These are phyloP conservation scores for Kwoniella newhampshirensis DNA, from an alignment of 768 basidiomycete species.

Conservation along the genomic window DNA sequence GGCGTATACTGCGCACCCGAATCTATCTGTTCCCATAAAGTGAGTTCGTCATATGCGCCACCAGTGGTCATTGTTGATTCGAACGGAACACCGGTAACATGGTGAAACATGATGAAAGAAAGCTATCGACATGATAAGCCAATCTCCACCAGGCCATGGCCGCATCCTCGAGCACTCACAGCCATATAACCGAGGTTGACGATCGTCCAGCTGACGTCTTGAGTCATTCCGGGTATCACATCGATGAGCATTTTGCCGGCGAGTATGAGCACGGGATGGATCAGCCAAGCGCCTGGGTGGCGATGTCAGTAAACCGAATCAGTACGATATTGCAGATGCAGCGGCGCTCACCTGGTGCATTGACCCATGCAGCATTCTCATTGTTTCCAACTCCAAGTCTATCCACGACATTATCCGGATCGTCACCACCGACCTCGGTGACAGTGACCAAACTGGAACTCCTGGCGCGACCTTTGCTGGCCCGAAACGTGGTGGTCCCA, in stretches of 20 bases:
- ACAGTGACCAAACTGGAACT: constrained; percentile 54
- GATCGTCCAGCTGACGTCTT: constrained; percentile 91
- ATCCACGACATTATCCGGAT: constrained; percentile 52
- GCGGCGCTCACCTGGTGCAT: constrained; percentile 51
- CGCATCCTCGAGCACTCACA: constrained; percentile 59
- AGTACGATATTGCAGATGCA: neutral
- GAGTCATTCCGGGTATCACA: constrained; percentile 88
- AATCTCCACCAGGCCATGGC: too few relatives aligned
- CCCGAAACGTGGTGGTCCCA: neutral
- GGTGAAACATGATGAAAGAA: constrained; percentile 98
- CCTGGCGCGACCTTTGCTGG: constrained; percentile 43
- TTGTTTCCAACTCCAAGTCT: constrained; percentile 51
- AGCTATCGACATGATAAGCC: constrained; percentile 59
- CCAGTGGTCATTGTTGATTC: constrained; percentile 61
- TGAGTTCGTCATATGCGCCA: constrained; percentile 95
- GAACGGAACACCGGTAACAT: constrained; percentile 95
- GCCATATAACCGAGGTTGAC: constrained; percentile 87
- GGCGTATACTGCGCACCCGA: constrained; percentile 98
- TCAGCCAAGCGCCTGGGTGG: constrained; percentile 86
- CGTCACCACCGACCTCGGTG: constrained; percentile 54
- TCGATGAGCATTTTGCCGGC: constrained; percentile 89
- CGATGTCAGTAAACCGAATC: neutral
- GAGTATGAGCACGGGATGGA: constrained; percentile 89
- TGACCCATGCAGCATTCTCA: constrained; percentile 55
- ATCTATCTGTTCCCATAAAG: constrained; percentile 99